Evolutionary conservation across 306 rosid species (phyloP).

Genomic region (Begonia fuchsioides): DNA sequence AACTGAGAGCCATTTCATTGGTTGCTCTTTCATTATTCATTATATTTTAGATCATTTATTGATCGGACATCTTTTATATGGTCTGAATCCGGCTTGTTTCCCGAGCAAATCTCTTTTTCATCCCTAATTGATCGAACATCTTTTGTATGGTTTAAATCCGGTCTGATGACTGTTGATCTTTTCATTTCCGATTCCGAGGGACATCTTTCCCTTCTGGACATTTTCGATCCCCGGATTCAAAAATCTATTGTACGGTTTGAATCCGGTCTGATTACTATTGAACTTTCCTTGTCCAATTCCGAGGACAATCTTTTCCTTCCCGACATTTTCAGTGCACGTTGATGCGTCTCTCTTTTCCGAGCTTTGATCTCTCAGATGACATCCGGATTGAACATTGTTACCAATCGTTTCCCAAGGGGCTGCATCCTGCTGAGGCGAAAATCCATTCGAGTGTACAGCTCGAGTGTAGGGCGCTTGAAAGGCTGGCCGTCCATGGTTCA

Average conservation of each 20-base stretch:
- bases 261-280: constrained; percentile 65
- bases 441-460: constrained; percentile 79
- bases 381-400: constrained; percentile 24
- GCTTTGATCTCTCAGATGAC: constrained; percentile 18
- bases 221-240: too few relatives aligned
- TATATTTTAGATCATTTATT: too few relatives aligned
- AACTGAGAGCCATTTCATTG: constrained; percentile 10
- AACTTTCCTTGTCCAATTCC: constrained; percentile 62
- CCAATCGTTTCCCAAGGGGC: constrained; percentile 11
- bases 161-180: constrained; percentile 54
- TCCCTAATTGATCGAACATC: constrained; percentile 23
- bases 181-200: constrained; percentile 58
- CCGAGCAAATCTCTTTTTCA: constrained; percentile 71
- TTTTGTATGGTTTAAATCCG: constrained; percentile 91
- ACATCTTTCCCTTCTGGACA: constrained; percentile 41
- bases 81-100: too few relatives aligned
- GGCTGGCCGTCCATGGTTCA: constrained; percentile 66
- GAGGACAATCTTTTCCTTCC: constrained; percentile 37
- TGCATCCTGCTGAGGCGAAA: constrained; percentile 44
- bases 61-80: too few relatives aligned
- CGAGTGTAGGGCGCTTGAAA: constrained; percentile 81
- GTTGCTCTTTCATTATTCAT: constrained; percentile 12
- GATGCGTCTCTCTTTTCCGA: constrained; percentile 18
- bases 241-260: constrained; percentile 85
- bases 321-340: constrained; percentile 20